A percentile compares a stretch with the other conserved stretches of the same genome.
phyloP scores from a whole-genome alignment of 163 green algal genomes.

The Scenedesmus sp. region DNA sequence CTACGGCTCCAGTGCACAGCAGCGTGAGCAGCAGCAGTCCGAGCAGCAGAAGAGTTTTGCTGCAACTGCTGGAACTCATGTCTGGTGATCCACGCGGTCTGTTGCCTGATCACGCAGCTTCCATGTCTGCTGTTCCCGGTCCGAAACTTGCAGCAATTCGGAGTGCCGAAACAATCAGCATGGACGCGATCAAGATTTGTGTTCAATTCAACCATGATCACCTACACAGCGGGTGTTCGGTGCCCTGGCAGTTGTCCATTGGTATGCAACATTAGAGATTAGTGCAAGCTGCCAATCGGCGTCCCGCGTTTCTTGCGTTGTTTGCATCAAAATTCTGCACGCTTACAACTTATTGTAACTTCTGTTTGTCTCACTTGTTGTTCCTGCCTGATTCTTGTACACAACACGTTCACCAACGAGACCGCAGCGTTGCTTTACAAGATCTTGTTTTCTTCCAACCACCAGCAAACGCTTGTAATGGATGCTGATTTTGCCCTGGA shows the following conservation, averaged over 20 bases:
- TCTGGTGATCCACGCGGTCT: neutral
- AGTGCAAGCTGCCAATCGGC: too few relatives aligned
- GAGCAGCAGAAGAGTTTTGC: neutral
- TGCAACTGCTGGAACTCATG: neutral
- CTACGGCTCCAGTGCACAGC: neutral
- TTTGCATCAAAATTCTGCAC: too few relatives aligned
- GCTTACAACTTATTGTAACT: too few relatives aligned
- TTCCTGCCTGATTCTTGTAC: neutral
- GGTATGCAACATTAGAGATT: too few relatives aligned
- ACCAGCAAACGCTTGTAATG: neutral
- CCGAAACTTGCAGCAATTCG: neutral
- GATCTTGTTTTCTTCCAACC: neutral
- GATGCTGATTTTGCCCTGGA: neutral
- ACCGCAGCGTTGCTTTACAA: neutral
- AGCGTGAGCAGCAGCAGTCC: neutral
- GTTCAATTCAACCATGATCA: neutral
- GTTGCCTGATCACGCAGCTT: neutral
- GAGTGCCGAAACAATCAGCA: too few relatives aligned
- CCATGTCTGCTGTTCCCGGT: neutral
- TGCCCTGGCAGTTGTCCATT: neutral
- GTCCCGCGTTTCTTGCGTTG: too few relatives aligned
- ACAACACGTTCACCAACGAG: neutral
- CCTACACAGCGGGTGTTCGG: neutral
- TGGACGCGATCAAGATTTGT: neutral
- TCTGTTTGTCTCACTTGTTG: neutral